Base-by-base conservation (phyloP, 2,329 filamentous ascomycete species). In the Alternaria conjuncta region DNA sequence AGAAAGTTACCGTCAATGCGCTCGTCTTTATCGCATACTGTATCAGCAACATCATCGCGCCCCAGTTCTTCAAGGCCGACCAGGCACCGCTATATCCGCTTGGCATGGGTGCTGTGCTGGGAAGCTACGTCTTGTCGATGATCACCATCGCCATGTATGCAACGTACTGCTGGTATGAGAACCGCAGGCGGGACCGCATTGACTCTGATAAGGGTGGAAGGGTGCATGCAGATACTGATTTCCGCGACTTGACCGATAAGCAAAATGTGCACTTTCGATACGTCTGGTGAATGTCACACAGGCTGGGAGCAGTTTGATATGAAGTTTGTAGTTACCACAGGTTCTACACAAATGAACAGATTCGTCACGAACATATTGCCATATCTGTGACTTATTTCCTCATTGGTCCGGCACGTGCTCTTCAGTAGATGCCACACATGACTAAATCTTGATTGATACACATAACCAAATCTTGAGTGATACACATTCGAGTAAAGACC, bases 21-120 rank as follows among this genome's bases (percentile, higher is more conserved):
- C 69, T 74, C 3, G 75, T 79, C 18, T 77, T 76, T 45, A 64
- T 80, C 15, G 83, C 82, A 0, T 87, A 79, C 55, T 80, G 75
- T 60, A 43, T 76, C 0, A 74, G 75, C 5, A 83, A 82, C 61
- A 79, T 83, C 57, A 75, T 82, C 6, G 80, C 72, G 0, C 81
- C 81, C 0, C 77, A 79, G 43, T 81, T 82, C 49, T 83, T 83
- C 74, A 76, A 74, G 43, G 46, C 73, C 0, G 47, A 70, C 0
- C 76, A 82, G 54, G 77, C 79, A 0, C 80, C 75, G 0, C 60
- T 69, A 2, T 82, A 82, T 62, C 60, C 47, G 6, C 47, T 50
- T 30, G 47, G 47, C 10, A 50, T 50, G 47, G 47, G 47, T 9
- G 47, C 47, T 9, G 68, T 74, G 18, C 46, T 72, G 13, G 66